Conservation (phyloP, 176 grass and related monocot species). For the Phyllostachys edulis region DNA sequence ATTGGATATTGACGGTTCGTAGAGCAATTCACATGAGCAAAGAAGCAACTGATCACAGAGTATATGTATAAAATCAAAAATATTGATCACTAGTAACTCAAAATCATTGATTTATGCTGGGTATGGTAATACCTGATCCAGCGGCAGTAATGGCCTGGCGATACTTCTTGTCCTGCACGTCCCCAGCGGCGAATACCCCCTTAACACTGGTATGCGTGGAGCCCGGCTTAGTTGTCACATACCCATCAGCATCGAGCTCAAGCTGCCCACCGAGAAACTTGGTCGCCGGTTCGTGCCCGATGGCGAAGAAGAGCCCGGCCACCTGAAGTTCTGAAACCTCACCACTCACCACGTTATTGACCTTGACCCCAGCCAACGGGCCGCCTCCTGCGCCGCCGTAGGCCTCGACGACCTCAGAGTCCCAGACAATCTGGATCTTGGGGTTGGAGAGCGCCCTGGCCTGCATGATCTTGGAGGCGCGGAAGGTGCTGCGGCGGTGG, state of each 20-base stretch:
- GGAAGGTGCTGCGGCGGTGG: constrained; percentile 63
- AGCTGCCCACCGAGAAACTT: constrained; percentile 94
- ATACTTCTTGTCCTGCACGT: too few species aligned
- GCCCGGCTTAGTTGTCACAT: constrained; percentile 72
- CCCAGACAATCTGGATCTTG: constrained; percentile 83
- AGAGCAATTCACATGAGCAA: too few species aligned
- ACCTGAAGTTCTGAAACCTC: constrained; percentile 68
- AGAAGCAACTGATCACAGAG: too few species aligned
- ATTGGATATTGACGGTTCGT: too few species aligned
- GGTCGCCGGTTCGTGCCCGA: constrained; percentile 88
- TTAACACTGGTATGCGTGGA: too few species aligned
- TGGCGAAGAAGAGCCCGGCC: constrained; percentile 87
- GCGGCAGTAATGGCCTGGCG: too few species aligned
- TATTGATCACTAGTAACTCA: too few species aligned
- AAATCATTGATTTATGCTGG: too few species aligned
- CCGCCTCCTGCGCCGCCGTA: constrained; percentile 48
- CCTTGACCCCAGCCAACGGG: constrained; percentile 69
- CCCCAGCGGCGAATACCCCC: too few species aligned
- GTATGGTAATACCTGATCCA: too few species aligned
- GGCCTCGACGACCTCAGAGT: constrained; percentile 85
- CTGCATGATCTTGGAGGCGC: constrained; percentile 96
- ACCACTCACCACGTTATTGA: constrained; percentile 64
- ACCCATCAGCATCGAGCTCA: constrained; percentile 77
- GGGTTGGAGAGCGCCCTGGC: constrained; percentile 73
- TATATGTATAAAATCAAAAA: too few species aligned